Percentiles rank a stretch among this genome's conserved stretches.
Evolutionary conservation across 371 early-diverging fungal genomes (phyloP).

Genomic region (Capillidium rhysosporum): DNA sequence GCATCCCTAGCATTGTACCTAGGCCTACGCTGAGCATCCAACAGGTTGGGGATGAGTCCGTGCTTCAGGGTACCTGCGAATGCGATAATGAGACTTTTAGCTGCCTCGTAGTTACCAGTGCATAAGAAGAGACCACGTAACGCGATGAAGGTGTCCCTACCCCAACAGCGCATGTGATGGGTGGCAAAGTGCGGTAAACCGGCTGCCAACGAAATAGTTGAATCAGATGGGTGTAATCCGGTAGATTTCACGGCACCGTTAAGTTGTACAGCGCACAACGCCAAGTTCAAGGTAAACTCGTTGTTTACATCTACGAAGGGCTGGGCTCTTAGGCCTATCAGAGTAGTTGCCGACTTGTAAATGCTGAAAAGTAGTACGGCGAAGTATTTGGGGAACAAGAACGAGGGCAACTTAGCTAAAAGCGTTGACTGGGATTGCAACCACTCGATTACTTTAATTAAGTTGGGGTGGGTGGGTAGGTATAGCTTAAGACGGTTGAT

Average conservation of each 20-base stretch:
- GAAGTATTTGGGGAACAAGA: slow-evolving; percentile 86
- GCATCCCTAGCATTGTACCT: slow-evolving; percentile 94
- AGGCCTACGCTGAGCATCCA: slow-evolving; percentile 67
- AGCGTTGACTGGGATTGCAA: slow-evolving; percentile 38
- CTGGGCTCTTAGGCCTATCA: slow-evolving; percentile 35
- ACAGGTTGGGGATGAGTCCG: slow-evolving; percentile 86
- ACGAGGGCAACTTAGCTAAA: slow-evolving; percentile 49
- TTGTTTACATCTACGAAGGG: slow-evolving; percentile 26
- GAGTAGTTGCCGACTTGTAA: slow-evolving; percentile 41
- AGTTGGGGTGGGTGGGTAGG: slow-evolving; percentile 20
- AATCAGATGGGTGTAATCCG: slow-evolving; percentile 44
- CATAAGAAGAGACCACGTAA: slow-evolving; percentile 65
- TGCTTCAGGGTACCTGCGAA: slow-evolving; percentile 79
- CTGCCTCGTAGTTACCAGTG: slow-evolving; percentile 63
- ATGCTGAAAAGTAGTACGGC: slow-evolving; percentile 52
- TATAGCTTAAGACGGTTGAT: slow-evolving; percentile 43
- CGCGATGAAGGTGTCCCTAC: slow-evolving; percentile 88
- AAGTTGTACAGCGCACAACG: slow-evolving; percentile 66
- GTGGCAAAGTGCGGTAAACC: slow-evolving; percentile 91
- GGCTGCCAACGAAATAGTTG: slow-evolving; percentile 58
- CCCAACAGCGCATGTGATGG: slow-evolving; percentile 93
- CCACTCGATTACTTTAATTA: slow-evolving; percentile 42
- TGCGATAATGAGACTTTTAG: slow-evolving; percentile 62
- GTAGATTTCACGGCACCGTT: slow-evolving; percentile 55
- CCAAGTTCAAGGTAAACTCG: slow-evolving; percentile 42